Conservation (phyloP, 345 rosid species). For the Sisymbrium altissimum region DNA sequence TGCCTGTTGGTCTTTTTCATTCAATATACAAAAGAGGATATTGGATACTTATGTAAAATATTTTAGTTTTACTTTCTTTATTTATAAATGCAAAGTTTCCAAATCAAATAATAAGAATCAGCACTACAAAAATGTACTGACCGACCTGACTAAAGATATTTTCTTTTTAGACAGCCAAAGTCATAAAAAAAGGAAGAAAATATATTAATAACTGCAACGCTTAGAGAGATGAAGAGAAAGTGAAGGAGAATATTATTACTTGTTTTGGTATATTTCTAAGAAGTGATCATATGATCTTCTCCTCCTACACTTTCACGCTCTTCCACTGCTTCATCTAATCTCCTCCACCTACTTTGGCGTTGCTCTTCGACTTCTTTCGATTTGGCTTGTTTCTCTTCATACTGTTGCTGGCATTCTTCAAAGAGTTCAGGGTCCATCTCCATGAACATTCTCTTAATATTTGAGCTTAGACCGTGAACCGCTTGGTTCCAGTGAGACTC, state of each 20-base stretch:
- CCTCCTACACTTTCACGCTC: slow-evolving; percentile 48
- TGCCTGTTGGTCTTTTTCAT: neutral
- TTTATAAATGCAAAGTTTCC: neutral
- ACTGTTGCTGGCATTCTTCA: slow-evolving; percentile 68
- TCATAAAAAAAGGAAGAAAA: neutral
- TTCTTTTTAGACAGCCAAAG: neutral
- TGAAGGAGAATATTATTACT: slow-evolving; percentile 8
- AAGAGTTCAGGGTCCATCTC: slow-evolving; percentile 82
- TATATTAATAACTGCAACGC: neutral
- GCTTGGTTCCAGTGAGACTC: slow-evolving; percentile 83
- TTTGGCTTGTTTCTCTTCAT: slow-evolving; percentile 56
- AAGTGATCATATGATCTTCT: slow-evolving; percentile 45
- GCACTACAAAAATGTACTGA: neutral
- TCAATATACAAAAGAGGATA: neutral
- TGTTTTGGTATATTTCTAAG: neutral
- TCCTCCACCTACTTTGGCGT: slow-evolving; percentile 72
- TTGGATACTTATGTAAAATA: neutral
- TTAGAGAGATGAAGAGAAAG: neutral
- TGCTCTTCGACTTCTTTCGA: slow-evolving; percentile 64
- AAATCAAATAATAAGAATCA: neutral
- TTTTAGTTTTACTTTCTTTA: neutral
- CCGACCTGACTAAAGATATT: neutral
- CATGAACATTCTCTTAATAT: slow-evolving; percentile 76
- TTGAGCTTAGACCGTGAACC: slow-evolving; percentile 72
- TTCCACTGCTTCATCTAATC: slow-evolving; percentile 62